A percentile compares a stretch with the other conserved stretches of the same genome.
Conservation (phyloP, 2,329 filamentous ascomycete species). For the Balansia obtecta region DNA sequence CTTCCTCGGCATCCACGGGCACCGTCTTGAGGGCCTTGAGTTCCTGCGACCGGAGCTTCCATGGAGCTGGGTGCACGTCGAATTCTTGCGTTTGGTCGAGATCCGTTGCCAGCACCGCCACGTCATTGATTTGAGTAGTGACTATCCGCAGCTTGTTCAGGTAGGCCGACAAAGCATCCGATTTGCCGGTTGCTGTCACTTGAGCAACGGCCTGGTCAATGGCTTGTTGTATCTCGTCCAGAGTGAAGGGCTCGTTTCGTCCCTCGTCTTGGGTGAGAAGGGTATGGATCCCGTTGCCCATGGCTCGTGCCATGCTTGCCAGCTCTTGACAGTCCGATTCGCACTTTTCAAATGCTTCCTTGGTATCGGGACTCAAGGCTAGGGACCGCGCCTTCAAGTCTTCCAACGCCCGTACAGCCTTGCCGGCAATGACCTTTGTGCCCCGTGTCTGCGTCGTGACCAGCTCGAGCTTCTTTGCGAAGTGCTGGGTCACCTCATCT, state of each 20-base stretch:
- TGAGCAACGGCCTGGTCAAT: slow-evolving; percentile 40
- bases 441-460: slow-evolving; percentile 67
- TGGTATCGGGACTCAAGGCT: slow-evolving; percentile 55
- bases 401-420: slow-evolving; percentile 63
- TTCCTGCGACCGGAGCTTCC: slow-evolving; percentile 70
- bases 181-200: slow-evolving; percentile 43
- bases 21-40: slow-evolving; percentile 72
- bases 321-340: slow-evolving; percentile 54
- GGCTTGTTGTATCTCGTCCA: slow-evolving; percentile 52
- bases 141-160: slow-evolving; percentile 53
- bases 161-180: slow-evolving; percentile 59
- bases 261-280: slow-evolving; percentile 59
- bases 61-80: slow-evolving; percentile 63
- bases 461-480: slow-evolving; percentile 57
- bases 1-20: slow-evolving; percentile 72
- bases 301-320: slow-evolving; percentile 50
- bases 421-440: slow-evolving; percentile 71
- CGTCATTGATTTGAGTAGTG: slow-evolving; percentile 52
- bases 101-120: slow-evolving; percentile 58
- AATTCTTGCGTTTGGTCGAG: slow-evolving; percentile 67
- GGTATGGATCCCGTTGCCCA: slow-evolving; percentile 53
- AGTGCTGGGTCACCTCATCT: slow-evolving; percentile 53
- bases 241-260: slow-evolving; percentile 52
- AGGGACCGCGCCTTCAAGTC: slow-evolving; percentile 68
- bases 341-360: slow-evolving; percentile 56